Evolutionary conservation across 2,329 filamentous ascomycete genomes (phyloP).

Genomic region (Cercospora brassicicola): DNA sequence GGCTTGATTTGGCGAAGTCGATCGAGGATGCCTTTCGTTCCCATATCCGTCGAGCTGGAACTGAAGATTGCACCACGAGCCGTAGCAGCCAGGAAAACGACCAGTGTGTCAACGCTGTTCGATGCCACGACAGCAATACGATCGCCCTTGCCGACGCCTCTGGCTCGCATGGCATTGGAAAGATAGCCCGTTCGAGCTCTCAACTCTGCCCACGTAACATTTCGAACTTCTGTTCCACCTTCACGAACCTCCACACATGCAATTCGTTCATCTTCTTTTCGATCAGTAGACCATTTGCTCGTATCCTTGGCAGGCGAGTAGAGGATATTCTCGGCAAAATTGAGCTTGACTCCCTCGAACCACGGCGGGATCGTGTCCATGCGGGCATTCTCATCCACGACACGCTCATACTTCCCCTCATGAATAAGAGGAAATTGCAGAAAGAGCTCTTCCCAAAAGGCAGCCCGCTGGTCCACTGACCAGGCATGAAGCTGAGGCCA

Average conservation of each 20-base stretch:
- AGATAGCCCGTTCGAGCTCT: constrained; percentile 59
- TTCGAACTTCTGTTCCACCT: constrained; percentile 53
- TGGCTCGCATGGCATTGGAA: constrained; percentile 64
- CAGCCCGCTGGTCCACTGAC: constrained; percentile 61
- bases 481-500: constrained; percentile 71
- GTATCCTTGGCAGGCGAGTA: constrained; percentile 54
- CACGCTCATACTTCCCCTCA: constrained; percentile 51
- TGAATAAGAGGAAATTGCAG: constrained; percentile 62
- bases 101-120: constrained; percentile 72
- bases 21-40: constrained; percentile 73
- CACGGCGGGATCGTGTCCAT: constrained; percentile 73
- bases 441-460: constrained; percentile 68
- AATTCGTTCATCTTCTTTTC: constrained; percentile 70
- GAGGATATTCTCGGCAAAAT: constrained; percentile 79
- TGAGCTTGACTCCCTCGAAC: constrained; percentile 73
- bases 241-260: constrained; percentile 73
- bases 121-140: constrained; percentile 72
- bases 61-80: constrained; percentile 75
- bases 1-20: constrained; percentile 72
- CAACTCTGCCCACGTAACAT: constrained; percentile 68
- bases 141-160: constrained; percentile 70
- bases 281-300: constrained; percentile 51
- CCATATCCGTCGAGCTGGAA: constrained; percentile 75
- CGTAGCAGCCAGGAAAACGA: constrained; percentile 67
- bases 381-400: constrained; percentile 68